A percentile compares a stretch with the other conserved stretches of the same genome.
Conservation (phyloP, 495 filamentous ascomycete genomes). For the Rusavskia elegans region DNA sequence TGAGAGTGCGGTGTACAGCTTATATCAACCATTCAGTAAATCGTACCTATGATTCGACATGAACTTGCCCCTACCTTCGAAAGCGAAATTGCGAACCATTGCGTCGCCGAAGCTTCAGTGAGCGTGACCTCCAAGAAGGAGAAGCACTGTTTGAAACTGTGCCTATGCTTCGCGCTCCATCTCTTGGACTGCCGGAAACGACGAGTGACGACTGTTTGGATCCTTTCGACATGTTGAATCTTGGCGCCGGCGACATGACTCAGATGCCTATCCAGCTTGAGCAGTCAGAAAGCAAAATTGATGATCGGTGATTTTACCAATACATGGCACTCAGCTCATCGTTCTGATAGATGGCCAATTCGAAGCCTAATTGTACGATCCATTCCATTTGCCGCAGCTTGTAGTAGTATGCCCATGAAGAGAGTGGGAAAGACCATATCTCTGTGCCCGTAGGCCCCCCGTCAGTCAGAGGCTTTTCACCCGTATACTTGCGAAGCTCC, state of each 20-base stretch:
- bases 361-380: slow-evolving; percentile 89
- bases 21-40: slow-evolving; percentile 8
- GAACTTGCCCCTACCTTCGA: slow-evolving; percentile 23
- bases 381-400: slow-evolving; percentile 77
- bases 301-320: slow-evolving; percentile 36
- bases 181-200: slow-evolving; percentile 19
- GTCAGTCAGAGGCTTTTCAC: slow-evolving; percentile 39
- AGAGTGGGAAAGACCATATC: slow-evolving; percentile 55
- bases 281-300: not conserved
- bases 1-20: slow-evolving; percentile 50
- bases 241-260: slow-evolving; percentile 38
- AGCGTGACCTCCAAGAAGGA: slow-evolving; percentile 42
- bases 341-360: slow-evolving; percentile 73
- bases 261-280: slow-evolving; percentile 21
- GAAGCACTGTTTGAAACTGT: slow-evolving; percentile 34
- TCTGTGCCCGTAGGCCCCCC: slow-evolving; percentile 23
- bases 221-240: slow-evolving; percentile 40
- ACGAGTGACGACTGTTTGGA: slow-evolving; percentile 40
- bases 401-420: slow-evolving; percentile 77
- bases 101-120: slow-evolving; percentile 52
- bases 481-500: slow-evolving; percentile 45
- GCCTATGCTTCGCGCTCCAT: slow-evolving; percentile 15
- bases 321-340: slow-evolving; percentile 87
- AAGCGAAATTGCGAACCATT: slow-evolving; percentile 55
- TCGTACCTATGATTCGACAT: not conserved